phyloP scores from a whole-genome alignment of 202 grass and related monocot genomes.

The Dendrocalamus latiflorus region DNA sequence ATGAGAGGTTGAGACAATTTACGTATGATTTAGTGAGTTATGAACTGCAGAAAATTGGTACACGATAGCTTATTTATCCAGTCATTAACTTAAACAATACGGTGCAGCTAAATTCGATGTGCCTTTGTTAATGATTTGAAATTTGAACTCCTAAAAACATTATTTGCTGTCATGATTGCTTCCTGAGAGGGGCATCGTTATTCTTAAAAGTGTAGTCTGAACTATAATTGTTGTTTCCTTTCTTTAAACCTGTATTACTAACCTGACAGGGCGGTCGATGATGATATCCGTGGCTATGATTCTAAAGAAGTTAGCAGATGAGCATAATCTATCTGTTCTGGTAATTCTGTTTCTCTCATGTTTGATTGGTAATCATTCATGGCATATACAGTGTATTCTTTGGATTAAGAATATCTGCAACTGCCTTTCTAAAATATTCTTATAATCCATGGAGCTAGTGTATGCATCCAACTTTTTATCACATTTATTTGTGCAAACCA shows the following conservation, averaged over 20 bases:
- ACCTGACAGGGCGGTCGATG: conserved; percentile 54
- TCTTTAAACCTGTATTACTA: not conserved
- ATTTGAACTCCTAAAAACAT: too few species aligned
- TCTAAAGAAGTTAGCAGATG: conserved; percentile 72
- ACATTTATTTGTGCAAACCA: not conserved
- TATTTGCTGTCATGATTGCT: too few species aligned
- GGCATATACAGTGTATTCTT: not conserved
- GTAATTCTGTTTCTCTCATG: conserved; percentile 33
- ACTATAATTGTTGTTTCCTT: not conserved
- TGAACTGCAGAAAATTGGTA: not conserved
- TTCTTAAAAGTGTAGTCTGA: too few species aligned
- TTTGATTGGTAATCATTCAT: conserved; percentile 8
- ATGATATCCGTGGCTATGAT: conserved; percentile 58
- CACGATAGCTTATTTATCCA: not conserved
- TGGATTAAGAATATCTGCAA: not conserved
- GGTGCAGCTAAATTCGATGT: not conserved
- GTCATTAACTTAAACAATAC: not conserved
- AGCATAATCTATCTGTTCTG: conserved; percentile 69
- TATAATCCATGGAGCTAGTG: not conserved
- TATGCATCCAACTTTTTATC: not conserved
- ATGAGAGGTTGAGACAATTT: too few species aligned
- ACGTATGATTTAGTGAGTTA: too few species aligned
- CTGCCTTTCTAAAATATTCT: conserved; percentile 3
- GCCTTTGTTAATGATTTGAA: not conserved
- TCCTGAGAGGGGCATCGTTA: too few species aligned